These are phyloP conservation scores for Populus simonii DNA, from an alignment of 345 rosid species.

Conservation along the genomic window DNA sequence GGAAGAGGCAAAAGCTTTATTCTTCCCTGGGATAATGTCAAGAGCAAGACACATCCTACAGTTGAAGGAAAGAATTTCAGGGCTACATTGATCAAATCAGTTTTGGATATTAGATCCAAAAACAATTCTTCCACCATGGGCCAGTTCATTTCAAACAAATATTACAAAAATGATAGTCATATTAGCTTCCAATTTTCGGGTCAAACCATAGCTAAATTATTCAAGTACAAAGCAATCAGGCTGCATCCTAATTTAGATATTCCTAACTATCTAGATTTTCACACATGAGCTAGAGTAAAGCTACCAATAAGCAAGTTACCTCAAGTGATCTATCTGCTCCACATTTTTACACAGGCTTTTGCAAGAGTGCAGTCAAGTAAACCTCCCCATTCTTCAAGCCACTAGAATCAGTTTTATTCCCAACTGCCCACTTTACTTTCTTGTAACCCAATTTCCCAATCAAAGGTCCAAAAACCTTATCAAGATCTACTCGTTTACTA, in stretches of 20 bases:
- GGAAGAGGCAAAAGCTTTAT: background rate
- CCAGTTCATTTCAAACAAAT: background rate
- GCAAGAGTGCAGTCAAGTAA: slow-evolving; percentile 84
- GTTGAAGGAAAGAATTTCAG: background rate
- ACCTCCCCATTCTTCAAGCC: slow-evolving; percentile 79
- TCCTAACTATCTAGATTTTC: background rate
- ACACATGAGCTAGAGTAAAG: background rate
- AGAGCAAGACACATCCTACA: background rate
- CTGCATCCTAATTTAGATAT: background rate
- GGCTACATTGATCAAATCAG: background rate
- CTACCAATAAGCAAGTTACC: slow-evolving; percentile 24
- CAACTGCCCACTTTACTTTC: slow-evolving; percentile 95
- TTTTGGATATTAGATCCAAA: background rate
- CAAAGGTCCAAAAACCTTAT: slow-evolving; percentile 69
- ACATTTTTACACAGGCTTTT: slow-evolving; percentile 72
- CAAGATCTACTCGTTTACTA: slow-evolving; percentile 65
- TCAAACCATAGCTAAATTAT: background rate
- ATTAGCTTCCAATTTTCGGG: background rate
- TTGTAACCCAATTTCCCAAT: slow-evolving; percentile 80
- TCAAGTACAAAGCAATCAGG: background rate
- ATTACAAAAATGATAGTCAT: background rate
- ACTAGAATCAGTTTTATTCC: slow-evolving; percentile 59
- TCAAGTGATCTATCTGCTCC: background rate
- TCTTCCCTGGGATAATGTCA: background rate
- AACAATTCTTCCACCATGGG: background rate